phyloP scores from a whole-genome alignment of 345 rosid genomes.

The Sisymbrium irio region DNA sequence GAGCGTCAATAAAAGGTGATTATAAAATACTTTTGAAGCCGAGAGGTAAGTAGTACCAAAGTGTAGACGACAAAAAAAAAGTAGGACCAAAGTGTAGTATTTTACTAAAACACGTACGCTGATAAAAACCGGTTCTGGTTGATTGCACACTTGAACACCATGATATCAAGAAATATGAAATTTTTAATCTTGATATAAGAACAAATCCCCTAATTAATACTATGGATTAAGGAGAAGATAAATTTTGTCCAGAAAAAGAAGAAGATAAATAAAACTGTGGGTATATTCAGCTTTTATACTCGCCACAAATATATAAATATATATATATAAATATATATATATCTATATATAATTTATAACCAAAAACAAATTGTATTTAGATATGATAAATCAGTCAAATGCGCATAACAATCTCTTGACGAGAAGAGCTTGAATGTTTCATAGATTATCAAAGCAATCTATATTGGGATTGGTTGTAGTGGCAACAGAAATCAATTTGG shows the following conservation, averaged over 20 bases:
- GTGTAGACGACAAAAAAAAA: too few relatives aligned
- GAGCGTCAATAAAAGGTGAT: background rate
- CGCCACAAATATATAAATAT: background rate
- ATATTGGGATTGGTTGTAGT: slow-evolving; percentile 29
- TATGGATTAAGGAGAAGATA: background rate
- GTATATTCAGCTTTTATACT: background rate
- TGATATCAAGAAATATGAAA: too few relatives aligned
- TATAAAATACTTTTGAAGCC: background rate
- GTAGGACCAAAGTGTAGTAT: too few relatives aligned
- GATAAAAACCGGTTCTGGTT: background rate
- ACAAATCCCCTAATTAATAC: background rate
- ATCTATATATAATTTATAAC: background rate
- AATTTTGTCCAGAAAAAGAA: background rate
- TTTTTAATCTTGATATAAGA: too few relatives aligned
- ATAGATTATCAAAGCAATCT: slow-evolving; percentile 15
- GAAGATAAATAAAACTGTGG: background rate
- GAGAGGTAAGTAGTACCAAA: background rate
- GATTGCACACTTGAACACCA: too few relatives aligned
- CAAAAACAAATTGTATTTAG: background rate
- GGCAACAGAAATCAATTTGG: slow-evolving; percentile 28
- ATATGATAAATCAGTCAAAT: background rate
- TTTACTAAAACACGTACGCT: background rate
- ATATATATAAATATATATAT: background rate
- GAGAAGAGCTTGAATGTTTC: slow-evolving; percentile 7
- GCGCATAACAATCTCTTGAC: background rate